phyloP scores from a whole-genome alignment of 73 alveolate genomes.

The Urostyla sp. region DNA sequence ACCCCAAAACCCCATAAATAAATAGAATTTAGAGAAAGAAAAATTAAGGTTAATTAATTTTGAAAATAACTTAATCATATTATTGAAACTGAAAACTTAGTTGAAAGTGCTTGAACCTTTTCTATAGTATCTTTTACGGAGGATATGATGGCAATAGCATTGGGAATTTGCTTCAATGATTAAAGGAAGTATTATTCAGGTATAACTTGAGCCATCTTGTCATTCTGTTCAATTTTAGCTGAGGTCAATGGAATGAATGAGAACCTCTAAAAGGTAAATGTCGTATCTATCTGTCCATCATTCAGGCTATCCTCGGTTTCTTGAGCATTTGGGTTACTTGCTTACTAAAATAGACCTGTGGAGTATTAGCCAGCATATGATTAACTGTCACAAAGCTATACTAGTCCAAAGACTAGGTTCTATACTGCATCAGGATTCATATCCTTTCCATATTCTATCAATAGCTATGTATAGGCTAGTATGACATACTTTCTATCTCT shows the following conservation, averaged over 20 bases:
- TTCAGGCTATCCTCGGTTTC: constrained; percentile 44
- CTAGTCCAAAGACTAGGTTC: not conserved
- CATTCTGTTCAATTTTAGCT: constrained; percentile 42
- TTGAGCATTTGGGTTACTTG: constrained; percentile 24
- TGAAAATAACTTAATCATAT: too few relatives aligned
- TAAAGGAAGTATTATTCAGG: constrained; percentile 14
- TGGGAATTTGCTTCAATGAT: not conserved
- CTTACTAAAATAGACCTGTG: constrained; percentile 10
- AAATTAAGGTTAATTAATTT: too few relatives aligned
- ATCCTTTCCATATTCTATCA: not conserved
- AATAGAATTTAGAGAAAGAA: too few relatives aligned
- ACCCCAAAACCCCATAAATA: not conserved
- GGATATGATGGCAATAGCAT: too few relatives aligned
- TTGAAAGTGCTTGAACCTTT: too few relatives aligned
- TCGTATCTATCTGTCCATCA: constrained; percentile 48
- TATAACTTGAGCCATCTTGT: not conserved
- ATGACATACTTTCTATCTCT: constrained; percentile 50
- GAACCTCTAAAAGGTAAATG: constrained; percentile 46
- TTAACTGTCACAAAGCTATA: constrained; percentile 37
- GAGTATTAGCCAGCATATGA: not conserved
- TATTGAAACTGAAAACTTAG: too few relatives aligned
- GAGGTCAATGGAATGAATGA: constrained; percentile 13
- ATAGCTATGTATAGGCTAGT: constrained; percentile 29
- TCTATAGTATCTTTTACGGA: too few relatives aligned
- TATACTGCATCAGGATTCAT: constrained; percentile 19